Evolutionary conservation across 192 early-diverging fungal genomes (phyloP).

Genomic region (Obelidium mucronatum): DNA sequence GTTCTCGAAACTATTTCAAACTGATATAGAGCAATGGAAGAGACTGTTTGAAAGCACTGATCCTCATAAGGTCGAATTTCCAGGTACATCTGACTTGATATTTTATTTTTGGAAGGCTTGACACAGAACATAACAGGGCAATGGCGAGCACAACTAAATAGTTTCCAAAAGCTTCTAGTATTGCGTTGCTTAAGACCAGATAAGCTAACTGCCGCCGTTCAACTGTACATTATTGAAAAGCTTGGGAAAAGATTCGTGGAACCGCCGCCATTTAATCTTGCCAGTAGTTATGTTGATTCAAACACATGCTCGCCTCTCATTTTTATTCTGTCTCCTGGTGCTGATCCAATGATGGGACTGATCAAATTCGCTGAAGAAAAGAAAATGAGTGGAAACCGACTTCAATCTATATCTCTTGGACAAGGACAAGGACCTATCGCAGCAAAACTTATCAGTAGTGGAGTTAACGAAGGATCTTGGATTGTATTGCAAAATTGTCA

Average conservation of each 20-base stretch:
- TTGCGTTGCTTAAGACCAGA: slow-evolving; percentile 62
- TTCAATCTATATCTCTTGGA: slow-evolving; percentile 66
- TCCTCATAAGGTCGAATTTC: slow-evolving; percentile 54
- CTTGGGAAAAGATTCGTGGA: slow-evolving; percentile 66
- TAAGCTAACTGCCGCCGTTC: slow-evolving; percentile 60
- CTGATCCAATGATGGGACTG: slow-evolving; percentile 65
- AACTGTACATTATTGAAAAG: slow-evolving; percentile 61
- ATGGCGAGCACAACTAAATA: slow-evolving; percentile 51
- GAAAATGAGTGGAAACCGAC: slow-evolving; percentile 60
- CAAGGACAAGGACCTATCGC: slow-evolving; percentile 72
- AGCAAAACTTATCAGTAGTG: slow-evolving; percentile 60
- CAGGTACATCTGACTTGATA: slow-evolving; percentile 38
- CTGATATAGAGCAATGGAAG: slow-evolving; percentile 54
- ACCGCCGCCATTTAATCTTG: slow-evolving; percentile 67
- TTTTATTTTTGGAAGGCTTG: neutral
- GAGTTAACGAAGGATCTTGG: slow-evolving; percentile 61
- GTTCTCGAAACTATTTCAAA: slow-evolving; percentile 46
- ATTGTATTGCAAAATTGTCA: slow-evolving; percentile 70
- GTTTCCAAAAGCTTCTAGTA: slow-evolving; percentile 60
- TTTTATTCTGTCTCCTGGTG: slow-evolving; percentile 66
- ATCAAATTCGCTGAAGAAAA: slow-evolving; percentile 64
- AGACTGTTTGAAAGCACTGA: slow-evolving; percentile 57
- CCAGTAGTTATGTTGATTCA: slow-evolving; percentile 65
- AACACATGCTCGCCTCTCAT: slow-evolving; percentile 59
- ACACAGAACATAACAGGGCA: slow-evolving; percentile 32